Percentiles rank a stretch among this genome's conserved stretches.
Conservation (phyloP, 257 asterid genomes). For the Craterostigma plantagineum region DNA sequence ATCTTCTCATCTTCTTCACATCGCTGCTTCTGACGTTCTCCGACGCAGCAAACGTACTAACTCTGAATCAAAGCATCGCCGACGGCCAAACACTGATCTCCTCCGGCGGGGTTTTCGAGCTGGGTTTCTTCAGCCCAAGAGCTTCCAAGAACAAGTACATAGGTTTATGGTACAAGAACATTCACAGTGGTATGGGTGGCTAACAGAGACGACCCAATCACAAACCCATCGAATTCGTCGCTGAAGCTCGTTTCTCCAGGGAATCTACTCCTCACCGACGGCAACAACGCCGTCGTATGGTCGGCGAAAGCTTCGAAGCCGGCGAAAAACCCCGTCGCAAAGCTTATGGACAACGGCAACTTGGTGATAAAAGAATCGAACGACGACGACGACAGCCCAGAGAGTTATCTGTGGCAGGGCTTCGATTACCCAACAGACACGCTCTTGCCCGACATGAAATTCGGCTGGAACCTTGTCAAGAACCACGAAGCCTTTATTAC, state of each 20-base stretch:
- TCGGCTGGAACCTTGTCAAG: conserved; percentile 70
- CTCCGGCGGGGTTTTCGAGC: conserved; percentile 26
- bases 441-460: conserved; percentile 74
- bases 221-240: conserved; percentile 13
- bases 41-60: conserved; percentile 25
- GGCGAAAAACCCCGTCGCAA: conserved; percentile 22
- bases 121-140: conserved; percentile 44
- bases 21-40: conserved; percentile 10
- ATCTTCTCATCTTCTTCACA: neutral
- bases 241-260: conserved; percentile 34
- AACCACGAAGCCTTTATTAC: conserved; percentile 35
- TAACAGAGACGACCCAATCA: conserved; percentile 50
- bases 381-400: conserved; percentile 9
- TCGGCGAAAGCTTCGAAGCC: conserved; percentile 18
- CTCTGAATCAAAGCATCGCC: conserved; percentile 19
- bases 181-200: conserved; percentile 71
- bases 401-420: conserved; percentile 52
- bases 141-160: conserved; percentile 22
- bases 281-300: conserved; percentile 24
- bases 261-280: conserved; percentile 25
- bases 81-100: conserved; percentile 26
- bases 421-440: conserved; percentile 73
- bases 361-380: conserved; percentile 27
- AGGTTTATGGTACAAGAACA: conserved; percentile 59
- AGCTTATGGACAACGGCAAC: conserved; percentile 50